phyloP scores from a whole-genome alignment of 345 rosid genomes.

The Gossypium bickii region DNA sequence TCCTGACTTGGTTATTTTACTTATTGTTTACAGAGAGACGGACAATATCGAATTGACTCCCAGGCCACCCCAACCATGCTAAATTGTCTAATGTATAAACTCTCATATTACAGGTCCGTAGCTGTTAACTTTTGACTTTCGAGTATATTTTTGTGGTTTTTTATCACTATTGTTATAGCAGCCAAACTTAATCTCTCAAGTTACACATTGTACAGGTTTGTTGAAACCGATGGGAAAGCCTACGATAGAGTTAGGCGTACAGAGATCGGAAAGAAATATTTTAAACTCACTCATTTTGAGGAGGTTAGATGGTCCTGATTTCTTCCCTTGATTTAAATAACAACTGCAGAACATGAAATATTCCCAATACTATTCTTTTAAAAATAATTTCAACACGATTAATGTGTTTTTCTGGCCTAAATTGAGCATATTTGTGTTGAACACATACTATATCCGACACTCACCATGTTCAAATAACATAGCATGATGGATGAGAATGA shows the following conservation, averaged over 20 bases:
- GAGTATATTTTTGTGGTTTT: neutral
- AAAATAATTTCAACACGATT: neutral
- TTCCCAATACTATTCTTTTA: neutral
- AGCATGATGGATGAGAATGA: neutral
- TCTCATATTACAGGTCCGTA: constrained; percentile 85
- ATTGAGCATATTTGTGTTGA: neutral
- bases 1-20: neutral
- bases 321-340: neutral
- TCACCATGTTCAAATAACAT: too few relatives aligned
- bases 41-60: constrained; percentile 88
- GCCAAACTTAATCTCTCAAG: neutral
- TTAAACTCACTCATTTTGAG: constrained; percentile 90
- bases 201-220: constrained; percentile 55
- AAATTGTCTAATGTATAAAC: constrained; percentile 85
- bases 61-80: constrained; percentile 52
- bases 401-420: neutral
- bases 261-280: constrained; percentile 92
- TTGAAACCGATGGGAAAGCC: constrained; percentile 91
- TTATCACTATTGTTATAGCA: neutral
- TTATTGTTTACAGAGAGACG: constrained; percentile 62
- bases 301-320: constrained; percentile 53
- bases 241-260: constrained; percentile 88
- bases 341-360: neutral
- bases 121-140: neutral
- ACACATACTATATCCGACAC: too few relatives aligned